Base-by-base conservation (phyloP, 768 basidiomycete genomes). In the Trametes elegans region DNA sequence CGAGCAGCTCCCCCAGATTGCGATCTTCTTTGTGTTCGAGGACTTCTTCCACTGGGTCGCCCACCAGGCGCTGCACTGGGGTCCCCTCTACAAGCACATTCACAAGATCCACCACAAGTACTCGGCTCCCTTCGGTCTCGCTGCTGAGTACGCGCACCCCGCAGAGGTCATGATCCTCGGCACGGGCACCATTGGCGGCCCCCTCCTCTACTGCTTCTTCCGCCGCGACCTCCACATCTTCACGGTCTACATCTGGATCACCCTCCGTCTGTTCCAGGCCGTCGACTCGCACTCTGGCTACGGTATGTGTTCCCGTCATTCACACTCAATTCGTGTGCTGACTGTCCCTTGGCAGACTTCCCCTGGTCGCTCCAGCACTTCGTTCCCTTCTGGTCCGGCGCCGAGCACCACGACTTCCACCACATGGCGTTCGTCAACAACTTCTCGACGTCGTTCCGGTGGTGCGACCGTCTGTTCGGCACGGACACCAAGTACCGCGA, bases 51-150 rank as follows among this genome's bases (percentile, higher is more conserved):
- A 99, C 73, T 98, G 87, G 76, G 79, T 88, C 67, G 83, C 93
- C 23, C 94, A 98, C 73, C 87, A 92, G 64, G 85, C 87, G 3
- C 81, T 98, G 16, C 95, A 98, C 73, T 88, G 81, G 59, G 87
- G 90, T 47, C 68, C 79, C 0, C 77, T 96, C 47, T 95, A 96
- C 79, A 92, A 88, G 71, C 79, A 94, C 70, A 92, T 97, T 61
- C 94, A 97, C 81, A 96, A 97, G 73, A 79, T 98, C 31, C 97
- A 99, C 71, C 97, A 98, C 82, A 92, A 93, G 67, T 97, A 93
- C 73, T 88, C 88, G 8, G 96, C 96, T 16, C 97, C 97, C 0
- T 97, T 98, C 66, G 97, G 97, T 57, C 83, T 99, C 27, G 95
- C 92, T 2, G 96, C 97, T 3, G 96, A 99, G 71, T 98, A 98